Percentiles rank a stretch among this genome's conserved stretches.
Evolutionary conservation across 257 asterid species (phyloP).

Genomic region (Nyctanthes arbortristis): DNA sequence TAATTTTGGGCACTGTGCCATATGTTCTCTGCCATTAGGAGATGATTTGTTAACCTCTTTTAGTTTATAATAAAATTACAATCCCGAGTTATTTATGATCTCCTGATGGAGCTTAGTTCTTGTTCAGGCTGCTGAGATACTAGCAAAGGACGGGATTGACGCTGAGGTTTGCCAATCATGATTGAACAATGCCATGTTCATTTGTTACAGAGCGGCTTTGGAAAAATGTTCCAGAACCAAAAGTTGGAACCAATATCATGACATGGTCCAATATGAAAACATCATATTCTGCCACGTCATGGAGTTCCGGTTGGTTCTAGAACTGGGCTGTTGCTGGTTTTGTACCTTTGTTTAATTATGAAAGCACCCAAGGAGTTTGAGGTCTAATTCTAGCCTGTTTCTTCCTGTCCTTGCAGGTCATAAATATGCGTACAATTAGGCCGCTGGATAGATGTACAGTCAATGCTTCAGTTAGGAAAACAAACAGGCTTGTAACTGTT

Average conservation of each 20-base stretch:
- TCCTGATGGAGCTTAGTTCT: not conserved
- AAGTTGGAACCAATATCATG: too few relatives aligned
- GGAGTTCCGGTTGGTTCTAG: too few relatives aligned
- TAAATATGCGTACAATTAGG: slow-evolving; percentile 63
- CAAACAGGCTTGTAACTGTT: slow-evolving; percentile 66
- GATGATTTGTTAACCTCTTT: not conserved
- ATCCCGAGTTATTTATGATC: not conserved
- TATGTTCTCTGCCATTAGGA: too few relatives aligned
- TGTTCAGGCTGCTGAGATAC: slow-evolving; percentile 59
- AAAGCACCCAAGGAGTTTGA: slow-evolving; percentile 19
- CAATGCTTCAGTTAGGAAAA: slow-evolving; percentile 59
- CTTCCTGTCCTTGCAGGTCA: slow-evolving; percentile 37
- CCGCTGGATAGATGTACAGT: slow-evolving; percentile 58
- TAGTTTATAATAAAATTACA: not conserved
- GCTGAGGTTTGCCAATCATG: slow-evolving; percentile 52
- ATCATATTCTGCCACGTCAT: too few relatives aligned
- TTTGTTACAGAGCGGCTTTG: not conserved
- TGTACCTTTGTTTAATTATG: slow-evolving; percentile 30
- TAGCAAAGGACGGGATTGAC: slow-evolving; percentile 56
- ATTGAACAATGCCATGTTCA: not conserved
- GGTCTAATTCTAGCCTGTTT: not conserved
- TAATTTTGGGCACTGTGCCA: not conserved
- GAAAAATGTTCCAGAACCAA: too few relatives aligned
- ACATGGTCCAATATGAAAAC: too few relatives aligned
- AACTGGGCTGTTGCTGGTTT: not conserved